Percentiles rank a stretch among this genome's conserved stretches.
Conservation (phyloP, 1,284 basidiomycete genomes). For the Microbotryomycetes sp. region DNA sequence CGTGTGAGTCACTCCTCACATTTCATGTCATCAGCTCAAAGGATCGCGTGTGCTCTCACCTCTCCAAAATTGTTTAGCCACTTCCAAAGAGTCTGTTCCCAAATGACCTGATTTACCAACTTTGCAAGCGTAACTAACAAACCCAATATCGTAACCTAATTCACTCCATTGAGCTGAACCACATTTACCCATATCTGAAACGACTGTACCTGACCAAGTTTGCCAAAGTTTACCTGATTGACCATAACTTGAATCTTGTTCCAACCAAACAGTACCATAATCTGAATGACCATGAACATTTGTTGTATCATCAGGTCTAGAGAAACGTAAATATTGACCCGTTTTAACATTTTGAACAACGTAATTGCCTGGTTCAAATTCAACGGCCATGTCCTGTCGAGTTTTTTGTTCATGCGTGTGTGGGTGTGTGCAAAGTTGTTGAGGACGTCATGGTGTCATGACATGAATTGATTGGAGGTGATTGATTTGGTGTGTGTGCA, state of each 20-base stretch:
- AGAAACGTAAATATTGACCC: not conserved
- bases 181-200: not conserved
- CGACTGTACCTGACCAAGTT: not conserved
- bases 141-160: not conserved
- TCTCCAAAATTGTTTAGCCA: constrained; percentile 28
- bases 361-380: not conserved
- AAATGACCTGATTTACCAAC: not conserved
- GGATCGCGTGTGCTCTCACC: not conserved
- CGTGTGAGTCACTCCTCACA: no score
- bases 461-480: no score
- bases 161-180: not conserved
- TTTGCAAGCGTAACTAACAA: constrained; percentile 1
- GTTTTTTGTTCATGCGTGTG: no score
- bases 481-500: no score
- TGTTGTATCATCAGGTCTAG: not conserved
- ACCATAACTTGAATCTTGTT: not conserved
- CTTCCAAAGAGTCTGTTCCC: constrained; percentile 22
- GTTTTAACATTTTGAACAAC: not conserved
- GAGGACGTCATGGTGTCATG: no score
- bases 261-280: not conserved
- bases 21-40: not conserved
- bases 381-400: not conserved
- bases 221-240: not conserved
- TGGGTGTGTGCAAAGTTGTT: no score
- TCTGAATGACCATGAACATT: not conserved